Evolutionary conservation across 768 basidiomycete species (phyloP), one percentile per base, ranked within the genome.

Genomic region (Mrakia hoshinonis): DNA sequence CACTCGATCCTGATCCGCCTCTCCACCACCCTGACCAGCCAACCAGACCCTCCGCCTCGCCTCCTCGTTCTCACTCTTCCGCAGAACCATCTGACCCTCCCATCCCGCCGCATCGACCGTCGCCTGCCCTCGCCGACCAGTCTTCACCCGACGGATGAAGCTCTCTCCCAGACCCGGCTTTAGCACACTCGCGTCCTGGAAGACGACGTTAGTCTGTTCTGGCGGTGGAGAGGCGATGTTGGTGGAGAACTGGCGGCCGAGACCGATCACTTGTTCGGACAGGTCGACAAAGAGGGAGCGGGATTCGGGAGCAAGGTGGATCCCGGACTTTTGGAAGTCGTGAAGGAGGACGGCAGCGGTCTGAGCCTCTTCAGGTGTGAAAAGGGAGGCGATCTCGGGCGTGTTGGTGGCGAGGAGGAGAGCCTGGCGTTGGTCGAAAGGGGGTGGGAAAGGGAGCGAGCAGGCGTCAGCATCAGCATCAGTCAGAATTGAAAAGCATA

Each of bases 241-340:
- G 31, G 64, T 51, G 13, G 92, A 82, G 76, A 99, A 97, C 69
- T 87, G 84, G 22, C 95, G 86, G 15, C 94, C 94, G 15, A 97
- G 88, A 0, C 87, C 82, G 26, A 95, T 83, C 70, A 98, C 90
- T 69, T 91, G 88, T 18, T 94, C 91, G 3, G 93, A 96, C 13
- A 97, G 82, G 1, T 88, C 85, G 22, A 99, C 92, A 74, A 96
- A 97, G 73, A 85, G 87, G 46, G 86, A 82, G 49, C 96, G 70
- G 15, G 85, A 83, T 12, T 83, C 83, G 0, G 88, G 85, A 12
- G 92, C 88, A 15, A 99, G 84, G 78, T 94, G 85, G 74, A 98
- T 94, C 11, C 92, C 95, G 18, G 94, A 98, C 79, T 93, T 93
- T 78, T 96, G 91, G 80, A 99, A 99, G 83, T 98, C 96, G 60